A percentile compares a stretch with the other conserved stretches of the same genome.
phyloP scores from a whole-genome alignment of 192 early-diverging fungal genomes.

The Helicostylum pulchrum region DNA sequence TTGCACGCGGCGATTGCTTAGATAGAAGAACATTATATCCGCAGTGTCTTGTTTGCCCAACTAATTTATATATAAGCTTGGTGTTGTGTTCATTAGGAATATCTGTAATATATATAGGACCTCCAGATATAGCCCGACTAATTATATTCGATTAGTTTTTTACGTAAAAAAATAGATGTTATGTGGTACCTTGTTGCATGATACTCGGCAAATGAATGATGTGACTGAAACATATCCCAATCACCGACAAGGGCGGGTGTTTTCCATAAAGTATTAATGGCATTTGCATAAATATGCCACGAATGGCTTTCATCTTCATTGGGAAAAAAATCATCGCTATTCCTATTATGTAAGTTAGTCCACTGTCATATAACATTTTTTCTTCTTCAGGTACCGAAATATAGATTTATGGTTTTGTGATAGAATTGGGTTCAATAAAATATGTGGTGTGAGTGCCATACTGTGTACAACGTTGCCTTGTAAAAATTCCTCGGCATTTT shows the following conservation, averaged over 20 bases:
- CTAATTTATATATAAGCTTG: neutral
- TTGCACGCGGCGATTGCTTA: conserved; percentile 13
- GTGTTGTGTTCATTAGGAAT: conserved; percentile 17
- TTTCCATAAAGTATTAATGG: conserved; percentile 49
- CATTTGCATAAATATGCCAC: conserved; percentile 58
- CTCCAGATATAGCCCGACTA: conserved; percentile 47
- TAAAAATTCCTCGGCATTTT: conserved; percentile 37
- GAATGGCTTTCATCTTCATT: conserved; percentile 41
- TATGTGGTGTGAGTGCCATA: conserved; percentile 50
- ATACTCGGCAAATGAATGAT: conserved; percentile 37
- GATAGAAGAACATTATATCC: conserved; percentile 17
- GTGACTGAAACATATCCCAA: conserved; percentile 63
- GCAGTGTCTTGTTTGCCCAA: neutral
- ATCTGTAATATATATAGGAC: conserved; percentile 57
- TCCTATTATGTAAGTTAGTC: conserved; percentile 26
- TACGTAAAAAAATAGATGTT: neutral
- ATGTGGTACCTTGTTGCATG: conserved; percentile 38
- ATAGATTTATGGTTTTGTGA: conserved; percentile 10
- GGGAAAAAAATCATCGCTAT: conserved; percentile 58
- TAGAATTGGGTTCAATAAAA: conserved; percentile 32
- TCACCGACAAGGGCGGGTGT: conserved; percentile 34
- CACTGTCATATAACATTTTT: too few relatives aligned
- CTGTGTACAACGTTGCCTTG: conserved; percentile 46
- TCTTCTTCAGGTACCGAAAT: conserved; percentile 6
- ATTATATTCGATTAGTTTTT: neutral